Conservation (phyloP, 345 rosid genomes). For the Sapria himalayana region DNA sequence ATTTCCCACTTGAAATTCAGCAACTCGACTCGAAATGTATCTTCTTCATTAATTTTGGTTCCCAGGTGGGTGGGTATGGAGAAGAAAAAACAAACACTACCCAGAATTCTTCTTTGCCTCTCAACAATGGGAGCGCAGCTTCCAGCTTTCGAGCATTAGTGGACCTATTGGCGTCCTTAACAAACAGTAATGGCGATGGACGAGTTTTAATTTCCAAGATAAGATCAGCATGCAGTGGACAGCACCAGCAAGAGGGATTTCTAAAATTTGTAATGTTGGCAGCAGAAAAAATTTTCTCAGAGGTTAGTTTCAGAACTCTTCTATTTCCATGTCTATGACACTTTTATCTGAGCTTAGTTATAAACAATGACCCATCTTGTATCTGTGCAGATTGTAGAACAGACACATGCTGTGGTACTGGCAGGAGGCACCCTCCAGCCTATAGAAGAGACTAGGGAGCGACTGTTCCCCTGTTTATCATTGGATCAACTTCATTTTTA, state of each 20-base stretch:
- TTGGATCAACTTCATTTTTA: constrained; percentile 47
- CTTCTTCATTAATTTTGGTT: constrained; percentile 7
- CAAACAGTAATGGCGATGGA: constrained; percentile 73
- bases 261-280: constrained; percentile 82
- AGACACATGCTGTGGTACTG: constrained; percentile 64
- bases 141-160: constrained; percentile 54
- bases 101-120: too few species aligned
- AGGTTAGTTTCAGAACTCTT: constrained; percentile 27
- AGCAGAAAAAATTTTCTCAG: constrained; percentile 65
- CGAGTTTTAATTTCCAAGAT: constrained; percentile 58
- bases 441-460: constrained; percentile 76
- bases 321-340: background rate
- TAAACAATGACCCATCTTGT: background rate
- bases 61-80: constrained; percentile 65
- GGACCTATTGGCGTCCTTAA: constrained; percentile 46
- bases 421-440: constrained; percentile 98
- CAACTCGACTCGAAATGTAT: too few species aligned
- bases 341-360: background rate
- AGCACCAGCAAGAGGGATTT: constrained; percentile 32
- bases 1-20: too few species aligned
- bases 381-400: constrained; percentile 41
- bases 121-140: constrained; percentile 34
- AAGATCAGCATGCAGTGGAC: constrained; percentile 20
- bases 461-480: constrained; percentile 76
- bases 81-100: constrained; percentile 33